Base-by-base conservation (phyloP, 2,329 filamentous ascomycete species). In the Pseudocercospora cruenta region DNA sequence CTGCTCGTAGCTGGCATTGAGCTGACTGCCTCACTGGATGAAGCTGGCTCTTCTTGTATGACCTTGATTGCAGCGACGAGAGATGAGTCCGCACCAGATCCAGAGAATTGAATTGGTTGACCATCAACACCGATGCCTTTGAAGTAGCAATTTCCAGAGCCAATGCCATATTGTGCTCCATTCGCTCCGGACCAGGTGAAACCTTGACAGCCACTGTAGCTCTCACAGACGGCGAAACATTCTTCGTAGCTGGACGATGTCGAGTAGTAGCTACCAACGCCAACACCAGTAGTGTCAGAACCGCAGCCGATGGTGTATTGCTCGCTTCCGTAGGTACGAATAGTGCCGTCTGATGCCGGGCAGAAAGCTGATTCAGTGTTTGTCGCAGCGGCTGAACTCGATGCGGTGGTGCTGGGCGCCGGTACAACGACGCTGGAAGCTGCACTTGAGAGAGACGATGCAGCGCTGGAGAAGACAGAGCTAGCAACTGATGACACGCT, bases 241-340 rank as follows among this genome's bases (percentile, higher is more conserved):
- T 51, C 51, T 16, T 28, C 60, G 39, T 61, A 65, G 28, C 54
- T 49, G 24, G 55, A 16, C 4, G 39, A 60, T 43, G 58, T 43
- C 14, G 39, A 21, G 12, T 33, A 53, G 26, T 14, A 36, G 22
- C 33, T 51, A 6, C 58, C 58, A 24, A 65, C 31, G 21, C 43
- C 43, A 10, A 8, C 10, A n/a, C 63, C 63, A 22, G 45, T 54
- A n/a, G 53, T 61, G 24, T 65, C 63, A 19, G 21, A 33, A n/a
- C 63, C 51, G 22, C 63, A 65, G 9, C 63, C 51, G n/a, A 65
- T 59, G 7, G 60, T 43, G 36, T 65, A 65, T 28, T 65, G 63
- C 16, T 57, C 58, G 14, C 58, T 58, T 10, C 51, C 9, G 24
- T 61, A 51, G 14, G 51, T 61, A 7, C 33, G 33, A 31, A 39